phyloP scores from a whole-genome alignment of 345 rosid species.

The Noccaea bulbosa region DNA sequence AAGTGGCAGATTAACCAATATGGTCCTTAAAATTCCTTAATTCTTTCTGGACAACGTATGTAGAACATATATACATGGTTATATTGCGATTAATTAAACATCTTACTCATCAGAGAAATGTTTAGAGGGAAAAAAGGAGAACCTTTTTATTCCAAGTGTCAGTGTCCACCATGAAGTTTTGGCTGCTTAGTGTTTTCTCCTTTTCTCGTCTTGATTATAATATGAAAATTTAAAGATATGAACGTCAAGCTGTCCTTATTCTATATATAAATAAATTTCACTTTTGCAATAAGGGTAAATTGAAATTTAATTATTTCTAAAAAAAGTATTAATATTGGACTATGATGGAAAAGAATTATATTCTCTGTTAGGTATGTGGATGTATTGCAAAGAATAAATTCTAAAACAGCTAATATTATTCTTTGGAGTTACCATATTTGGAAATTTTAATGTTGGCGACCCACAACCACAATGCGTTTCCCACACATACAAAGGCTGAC shows the following conservation, averaged over 20 bases:
- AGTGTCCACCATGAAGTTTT: slow-evolving; percentile 40
- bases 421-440: slow-evolving; percentile 37
- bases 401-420: slow-evolving; percentile 39
- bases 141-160: slow-evolving; percentile 15
- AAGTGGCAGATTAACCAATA: slow-evolving; percentile 30
- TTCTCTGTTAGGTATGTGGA: slow-evolving; percentile 41
- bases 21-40: slow-evolving; percentile 25
- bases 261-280: neutral
- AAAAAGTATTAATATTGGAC: slow-evolving; percentile 13
- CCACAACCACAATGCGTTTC: slow-evolving; percentile 36
- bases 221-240: slow-evolving; percentile 4
- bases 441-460: slow-evolving; percentile 44
- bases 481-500: slow-evolving; percentile 39
- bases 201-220: neutral
- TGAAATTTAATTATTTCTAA: neutral
- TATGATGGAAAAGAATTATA: slow-evolving; percentile 26
- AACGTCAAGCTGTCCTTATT: slow-evolving; percentile 31
- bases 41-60: neutral
- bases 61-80: slow-evolving; percentile 5
- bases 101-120: slow-evolving; percentile 15
- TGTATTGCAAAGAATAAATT: slow-evolving; percentile 39
- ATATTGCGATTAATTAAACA: neutral
- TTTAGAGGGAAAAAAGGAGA: neutral
- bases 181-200: slow-evolving; percentile 11
- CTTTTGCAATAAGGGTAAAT: slow-evolving; percentile 45